These are phyloP conservation scores for Begonia loranthoides DNA, from an alignment of 306 rosid species.

Conservation along the genomic window DNA sequence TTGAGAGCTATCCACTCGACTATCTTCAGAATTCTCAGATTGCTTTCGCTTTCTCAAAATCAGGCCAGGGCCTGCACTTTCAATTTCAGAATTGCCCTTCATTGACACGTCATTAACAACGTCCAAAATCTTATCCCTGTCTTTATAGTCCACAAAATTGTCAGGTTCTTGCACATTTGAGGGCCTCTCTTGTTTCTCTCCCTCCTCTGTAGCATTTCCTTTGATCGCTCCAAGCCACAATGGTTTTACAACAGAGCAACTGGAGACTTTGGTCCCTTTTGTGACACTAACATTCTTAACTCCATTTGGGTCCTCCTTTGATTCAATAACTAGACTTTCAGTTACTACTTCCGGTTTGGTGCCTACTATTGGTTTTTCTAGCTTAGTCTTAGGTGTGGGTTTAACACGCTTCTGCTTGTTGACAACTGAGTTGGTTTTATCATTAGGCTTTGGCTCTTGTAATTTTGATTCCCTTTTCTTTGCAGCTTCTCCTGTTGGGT, in stretches of 20 bases:
- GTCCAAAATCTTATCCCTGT: slow-evolving; percentile 48
- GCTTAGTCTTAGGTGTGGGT: slow-evolving; percentile 24
- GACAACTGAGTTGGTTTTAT: slow-evolving; percentile 22
- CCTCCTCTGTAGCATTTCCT: slow-evolving; percentile 28
- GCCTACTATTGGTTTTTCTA: slow-evolving; percentile 21
- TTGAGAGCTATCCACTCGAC: slow-evolving; percentile 20
- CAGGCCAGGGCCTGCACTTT: slow-evolving; percentile 79
- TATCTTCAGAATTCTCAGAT: slow-evolving; percentile 31
- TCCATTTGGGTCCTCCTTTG: slow-evolving; percentile 25
- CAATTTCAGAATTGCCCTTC: slow-evolving; percentile 32
- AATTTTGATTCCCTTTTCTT: slow-evolving; percentile 60
- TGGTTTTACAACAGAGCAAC: slow-evolving; percentile 49
- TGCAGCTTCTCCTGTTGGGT: slow-evolving; percentile 79
- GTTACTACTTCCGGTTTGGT: slow-evolving; percentile 23
- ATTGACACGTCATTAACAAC: slow-evolving; percentile 18
- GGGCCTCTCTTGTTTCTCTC: slow-evolving; percentile 24
- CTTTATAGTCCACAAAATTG: slow-evolving; percentile 79
- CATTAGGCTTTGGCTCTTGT: slow-evolving; percentile 32
- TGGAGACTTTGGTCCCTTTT: slow-evolving; percentile 29
- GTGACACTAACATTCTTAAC: slow-evolving; percentile 16
- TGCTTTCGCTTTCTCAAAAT: slow-evolving; percentile 80
- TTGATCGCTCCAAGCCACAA: slow-evolving; percentile 89
- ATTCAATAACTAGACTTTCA: slow-evolving; percentile 17
- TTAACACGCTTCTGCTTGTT: slow-evolving; percentile 28
- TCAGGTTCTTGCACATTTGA: slow-evolving; percentile 29